Evolutionary conservation across 257 asterid species (phyloP), one percentile per base, ranked within the genome.

Genomic region (Penstemon davidsonii): DNA sequence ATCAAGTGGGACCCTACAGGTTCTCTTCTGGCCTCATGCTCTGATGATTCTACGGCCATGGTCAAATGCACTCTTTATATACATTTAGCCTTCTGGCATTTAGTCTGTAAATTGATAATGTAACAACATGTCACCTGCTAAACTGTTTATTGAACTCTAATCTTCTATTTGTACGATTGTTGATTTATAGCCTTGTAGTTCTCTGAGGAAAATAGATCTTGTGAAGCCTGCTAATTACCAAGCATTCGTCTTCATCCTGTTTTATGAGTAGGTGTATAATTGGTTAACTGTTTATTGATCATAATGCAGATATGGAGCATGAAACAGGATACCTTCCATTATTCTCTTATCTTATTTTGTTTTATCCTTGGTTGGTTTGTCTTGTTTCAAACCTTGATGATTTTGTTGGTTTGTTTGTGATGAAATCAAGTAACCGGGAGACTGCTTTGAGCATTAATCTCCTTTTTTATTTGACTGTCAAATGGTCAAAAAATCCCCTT

Each of bases 1-100:
- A 90, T 93, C 79, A 93, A 90, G 89, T 93, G 99, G 99, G 97
- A 93, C 75, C 99, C 97, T 8, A 69, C 96, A n/a, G 95, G 97
- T 58, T 55, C 88, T 42, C 84, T 90, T 69, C 81, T 93, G 77
- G 99, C 99, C 2, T 93, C 99, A 38, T 90, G 99, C 85, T 90
- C 99, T 65, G 97, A 93, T 66, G 99, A 93, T 83, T 81, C 84
- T 73, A 90, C 99, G 2, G 95, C 99, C 15, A 90, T 90, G 96
- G 99, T 93, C 18, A 75, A 82, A 52, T 13, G 47, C 60, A 57
- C 37, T 79, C 61, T 68, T 67, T 54, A 41, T 42, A 0, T 47
- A 18, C 52, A 54, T 54, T 7, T 43, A 42, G 36, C 18, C 49
- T 76, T 44, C 43, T 66, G 41, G 63, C 41, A n/a, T 66, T 6